phyloP scores from a whole-genome alignment of 495 filamentous ascomycete genomes.

The Chaetomium cochliodes region DNA sequence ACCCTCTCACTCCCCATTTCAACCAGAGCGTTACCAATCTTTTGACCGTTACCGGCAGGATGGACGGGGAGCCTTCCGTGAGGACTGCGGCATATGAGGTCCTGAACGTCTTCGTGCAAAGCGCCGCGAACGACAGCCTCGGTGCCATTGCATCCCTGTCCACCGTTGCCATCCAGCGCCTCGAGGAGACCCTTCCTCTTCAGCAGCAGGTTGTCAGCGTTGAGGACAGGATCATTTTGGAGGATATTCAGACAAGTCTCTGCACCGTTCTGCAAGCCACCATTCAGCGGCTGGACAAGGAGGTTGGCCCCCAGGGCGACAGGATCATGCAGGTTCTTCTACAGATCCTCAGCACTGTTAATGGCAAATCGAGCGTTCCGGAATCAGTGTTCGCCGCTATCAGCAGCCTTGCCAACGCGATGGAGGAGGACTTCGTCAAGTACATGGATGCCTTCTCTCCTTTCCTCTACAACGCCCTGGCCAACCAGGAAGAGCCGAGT shows the following conservation, averaged over 20 bases:
- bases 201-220: conserved; percentile 93
- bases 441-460: conserved; percentile 95
- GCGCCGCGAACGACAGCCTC: conserved; percentile 82
- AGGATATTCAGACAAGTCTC: conserved; percentile 97
- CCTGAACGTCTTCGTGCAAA: conserved; percentile 86
- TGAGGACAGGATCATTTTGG: conserved; percentile 88
- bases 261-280: conserved; percentile 87
- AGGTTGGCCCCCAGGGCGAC: conserved; percentile 87
- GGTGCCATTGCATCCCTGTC: conserved; percentile 75
- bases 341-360: conserved; percentile 71
- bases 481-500: conserved; percentile 90
- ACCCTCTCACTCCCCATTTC: conserved; percentile 88
- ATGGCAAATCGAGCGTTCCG: conserved; percentile 87
- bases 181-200: conserved; percentile 88
- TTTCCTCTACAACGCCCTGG: conserved; percentile 87
- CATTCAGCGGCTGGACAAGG: conserved; percentile 84
- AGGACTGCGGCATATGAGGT: conserved; percentile 98
- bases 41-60: conserved; percentile 76
- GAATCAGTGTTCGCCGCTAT: conserved; percentile 89
- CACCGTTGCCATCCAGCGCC: conserved; percentile 78
- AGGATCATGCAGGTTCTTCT: conserved; percentile 88
- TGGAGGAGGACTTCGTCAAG: conserved; percentile 88
- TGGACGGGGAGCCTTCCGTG: conserved; percentile 85
- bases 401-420: conserved; percentile 77
- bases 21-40: conserved; percentile 85